These are phyloP conservation scores for Blakeslea trispora DNA, from an alignment of 371 early-diverging fungal species.

Conservation along the genomic window DNA sequence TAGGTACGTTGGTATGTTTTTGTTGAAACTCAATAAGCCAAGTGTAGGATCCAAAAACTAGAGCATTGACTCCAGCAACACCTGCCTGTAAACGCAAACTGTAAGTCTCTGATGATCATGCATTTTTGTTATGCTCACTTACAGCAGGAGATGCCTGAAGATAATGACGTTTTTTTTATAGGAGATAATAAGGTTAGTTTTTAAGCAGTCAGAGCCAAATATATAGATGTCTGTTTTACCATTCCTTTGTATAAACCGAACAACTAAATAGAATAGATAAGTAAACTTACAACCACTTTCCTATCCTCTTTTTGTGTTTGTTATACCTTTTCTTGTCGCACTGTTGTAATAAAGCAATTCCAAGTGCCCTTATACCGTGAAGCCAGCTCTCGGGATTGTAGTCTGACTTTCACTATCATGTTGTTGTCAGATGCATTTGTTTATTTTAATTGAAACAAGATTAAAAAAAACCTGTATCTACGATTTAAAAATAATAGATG, in stretches of 20 bases:
- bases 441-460: neutral
- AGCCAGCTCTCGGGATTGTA: conserved; percentile 57
- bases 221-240: conserved; percentile 38
- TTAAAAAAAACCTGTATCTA: conserved; percentile 41
- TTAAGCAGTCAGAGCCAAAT: neutral
- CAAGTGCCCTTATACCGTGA: conserved; percentile 61
- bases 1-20: conserved; percentile 2
- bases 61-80: conserved; percentile 66
- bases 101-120: neutral
- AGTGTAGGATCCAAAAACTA: conserved; percentile 70
- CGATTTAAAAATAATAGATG: conserved; percentile 2
- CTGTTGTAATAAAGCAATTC: conserved; percentile 61
- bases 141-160: conserved; percentile 60
- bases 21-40: conserved; percentile 55
- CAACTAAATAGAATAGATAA: conserved; percentile 35
- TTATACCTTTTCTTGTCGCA: conserved; percentile 63
- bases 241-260: conserved; percentile 68
- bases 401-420: conserved; percentile 55
- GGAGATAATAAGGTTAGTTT: neutral
- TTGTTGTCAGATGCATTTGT: neutral
- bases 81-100: conserved; percentile 48
- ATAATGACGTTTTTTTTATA: neutral
- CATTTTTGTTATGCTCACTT: conserved; percentile 19
- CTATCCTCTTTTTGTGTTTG: too few species aligned
- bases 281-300: neutral